Base-by-base conservation (phyloP, 805 yeast species). In the Nakazawaea ernobii region DNA sequence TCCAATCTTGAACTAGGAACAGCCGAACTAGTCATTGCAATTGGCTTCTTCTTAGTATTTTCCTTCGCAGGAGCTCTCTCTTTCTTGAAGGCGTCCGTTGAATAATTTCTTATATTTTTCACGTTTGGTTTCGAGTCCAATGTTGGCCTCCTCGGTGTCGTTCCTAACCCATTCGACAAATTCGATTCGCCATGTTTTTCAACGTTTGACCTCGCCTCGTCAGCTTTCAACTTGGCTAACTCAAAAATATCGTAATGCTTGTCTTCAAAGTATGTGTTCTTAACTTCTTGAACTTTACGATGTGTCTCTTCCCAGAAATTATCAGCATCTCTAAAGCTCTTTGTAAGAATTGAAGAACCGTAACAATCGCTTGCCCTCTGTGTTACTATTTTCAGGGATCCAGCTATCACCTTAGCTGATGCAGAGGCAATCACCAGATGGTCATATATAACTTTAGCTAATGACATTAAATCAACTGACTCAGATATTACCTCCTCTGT, bases 1-100 rank as follows among this genome's bases (percentile, higher is more conserved):
- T 90, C 87, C n/a, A 94, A 64, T 57, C 97, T 78, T 1, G 95
- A 77, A 15, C 91, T 73, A 2, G 99, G 99, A 14, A 94, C 94
- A 39, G 86, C 79, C 1, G 94, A 79, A 46, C 75, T 74, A 32
- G 78, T 65, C 74, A 80, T 63, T 51, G 77, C 75, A 54, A 73
- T 64, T 32, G 65, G 70, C n/a, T 27, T 27, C 11, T 28, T 39
- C 10, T 56, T 62, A n/a, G n/a, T n/a, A n/a, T n/a, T n/a, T 61
- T 58, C 45, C 56, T 61, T 1, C 72, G 72, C 32, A 66, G 49
- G 1, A 59, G 51, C 17, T 24, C 28, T 9, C 17, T 40, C 11
- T 32, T 43, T 27, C 15, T 41, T 8, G 39, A 17, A 9, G 28
- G 26, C 28, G 4, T 24, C 28, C 7, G 58, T 50, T 4, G 58